Evolutionary conservation across 345 rosid species (phyloP).

Genomic region (Melaleuca alternifolia): DNA sequence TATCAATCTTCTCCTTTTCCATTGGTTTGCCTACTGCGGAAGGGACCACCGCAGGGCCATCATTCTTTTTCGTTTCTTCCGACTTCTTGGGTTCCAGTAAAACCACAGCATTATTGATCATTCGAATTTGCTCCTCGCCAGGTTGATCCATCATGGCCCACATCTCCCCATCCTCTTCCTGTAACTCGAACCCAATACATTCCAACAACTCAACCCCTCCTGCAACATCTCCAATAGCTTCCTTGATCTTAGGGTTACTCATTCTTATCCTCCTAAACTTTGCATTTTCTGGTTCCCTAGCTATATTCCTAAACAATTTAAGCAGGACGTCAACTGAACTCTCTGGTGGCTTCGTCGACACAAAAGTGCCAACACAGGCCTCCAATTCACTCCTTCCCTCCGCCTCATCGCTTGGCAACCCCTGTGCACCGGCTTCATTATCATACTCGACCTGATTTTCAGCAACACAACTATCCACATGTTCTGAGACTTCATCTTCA

Average conservation of each 20-base stretch:
- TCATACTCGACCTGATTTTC: background rate
- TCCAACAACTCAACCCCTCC: slow-evolving; percentile 83
- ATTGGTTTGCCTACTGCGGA: slow-evolving; percentile 15
- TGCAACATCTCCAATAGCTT: slow-evolving; percentile 58
- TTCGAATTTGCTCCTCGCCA: slow-evolving; percentile 18
- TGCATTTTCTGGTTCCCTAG: slow-evolving; percentile 65
- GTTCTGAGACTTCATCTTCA: slow-evolving; percentile 71
- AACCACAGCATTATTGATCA: slow-evolving; percentile 34
- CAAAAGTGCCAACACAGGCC: slow-evolving; percentile 35
- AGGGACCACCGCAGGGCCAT: slow-evolving; percentile 21
- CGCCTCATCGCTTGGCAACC: slow-evolving; percentile 1
- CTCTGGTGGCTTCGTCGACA: slow-evolving; percentile 53
- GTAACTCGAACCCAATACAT: slow-evolving; percentile 56
- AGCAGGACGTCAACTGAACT: slow-evolving; percentile 51
- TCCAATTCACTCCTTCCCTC: slow-evolving; percentile 24
- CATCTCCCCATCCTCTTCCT: slow-evolving; percentile 64
- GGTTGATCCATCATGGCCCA: slow-evolving; percentile 79
- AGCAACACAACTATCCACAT: slow-evolving; percentile 60
- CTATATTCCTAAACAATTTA: slow-evolving; percentile 60
- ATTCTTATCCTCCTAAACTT: slow-evolving; percentile 78
- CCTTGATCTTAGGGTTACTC: slow-evolving; percentile 80
- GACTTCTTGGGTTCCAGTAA: slow-evolving; percentile 42
- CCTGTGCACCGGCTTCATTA: slow-evolving; percentile 3
- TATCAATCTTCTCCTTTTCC: slow-evolving; percentile 55
- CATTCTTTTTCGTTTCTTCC: slow-evolving; percentile 11